These are phyloP conservation scores for Diaporthe vaccinii DNA, from an alignment of 2,329 filamentous ascomycete genomes.

Conservation along the genomic window DNA sequence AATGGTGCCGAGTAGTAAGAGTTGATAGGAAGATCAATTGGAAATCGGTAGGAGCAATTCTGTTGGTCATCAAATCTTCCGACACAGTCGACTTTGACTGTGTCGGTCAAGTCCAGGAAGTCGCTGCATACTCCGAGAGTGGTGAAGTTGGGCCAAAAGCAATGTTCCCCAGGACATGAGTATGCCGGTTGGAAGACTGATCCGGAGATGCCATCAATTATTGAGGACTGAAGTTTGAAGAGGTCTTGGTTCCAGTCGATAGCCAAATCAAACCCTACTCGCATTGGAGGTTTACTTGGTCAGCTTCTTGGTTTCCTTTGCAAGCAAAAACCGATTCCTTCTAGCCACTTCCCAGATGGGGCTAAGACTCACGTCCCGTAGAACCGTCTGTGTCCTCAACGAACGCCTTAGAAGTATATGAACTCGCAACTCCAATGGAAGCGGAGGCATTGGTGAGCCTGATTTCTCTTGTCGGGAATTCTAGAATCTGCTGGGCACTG, in stretches of 20 bases:
- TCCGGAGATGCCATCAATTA: constrained; percentile 40
- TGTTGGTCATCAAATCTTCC: neutral
- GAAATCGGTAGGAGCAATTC: constrained; percentile 35
- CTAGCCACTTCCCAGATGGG: neutral
- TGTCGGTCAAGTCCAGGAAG: constrained; percentile 39
- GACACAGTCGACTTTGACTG: constrained; percentile 21
- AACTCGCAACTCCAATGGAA: constrained; percentile 19
- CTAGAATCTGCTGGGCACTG: constrained; percentile 42
- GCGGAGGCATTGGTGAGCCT: constrained; percentile 7
- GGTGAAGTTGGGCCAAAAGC: constrained; percentile 41
- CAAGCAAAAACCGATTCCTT: neutral
- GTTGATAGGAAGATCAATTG: neutral
- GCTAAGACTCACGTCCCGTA: neutral
- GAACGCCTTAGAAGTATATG: constrained; percentile 33
- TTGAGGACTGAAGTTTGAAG: constrained; percentile 39
- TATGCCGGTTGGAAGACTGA: constrained; percentile 35
- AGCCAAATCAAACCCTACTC: neutral
- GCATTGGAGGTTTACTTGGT: neutral
- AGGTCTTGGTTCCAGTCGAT: constrained; percentile 32
- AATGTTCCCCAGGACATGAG: constrained; percentile 40
- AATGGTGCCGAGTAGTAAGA: neutral
- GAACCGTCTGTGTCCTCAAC: neutral
- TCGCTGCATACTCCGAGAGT: constrained; percentile 42
- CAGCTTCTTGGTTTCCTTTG: neutral
- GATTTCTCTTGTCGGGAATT: constrained; percentile 25